Conservation (phyloP, 306 rosid genomes). For the Rosa multiflora region DNA sequence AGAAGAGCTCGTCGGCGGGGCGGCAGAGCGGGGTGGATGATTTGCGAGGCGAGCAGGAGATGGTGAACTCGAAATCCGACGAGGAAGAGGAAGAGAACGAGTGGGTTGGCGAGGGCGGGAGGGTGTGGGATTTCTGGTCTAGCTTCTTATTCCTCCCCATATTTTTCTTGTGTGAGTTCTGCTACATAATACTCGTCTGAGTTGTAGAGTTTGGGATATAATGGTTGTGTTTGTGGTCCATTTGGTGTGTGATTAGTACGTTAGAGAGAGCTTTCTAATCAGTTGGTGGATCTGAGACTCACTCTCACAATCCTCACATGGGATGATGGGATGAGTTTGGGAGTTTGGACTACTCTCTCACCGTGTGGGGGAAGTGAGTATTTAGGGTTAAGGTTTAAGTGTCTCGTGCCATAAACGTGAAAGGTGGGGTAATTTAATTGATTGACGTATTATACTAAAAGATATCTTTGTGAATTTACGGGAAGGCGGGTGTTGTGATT, state of each 20-base stretch:
- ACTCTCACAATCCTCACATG: conserved; percentile 31
- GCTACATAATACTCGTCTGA: background rate
- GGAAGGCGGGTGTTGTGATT: background rate
- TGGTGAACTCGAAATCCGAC: conserved; percentile 83
- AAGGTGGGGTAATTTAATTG: conserved; percentile 26
- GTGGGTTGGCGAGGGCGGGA: conserved; percentile 75
- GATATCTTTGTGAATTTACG: background rate
- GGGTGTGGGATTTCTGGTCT: conserved; percentile 49
- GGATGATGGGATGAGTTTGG: conserved; percentile 21
- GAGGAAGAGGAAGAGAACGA: conserved; percentile 81
- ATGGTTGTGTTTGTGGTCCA: background rate
- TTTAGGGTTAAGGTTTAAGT: conserved; percentile 8
- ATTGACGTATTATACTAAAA: background rate
- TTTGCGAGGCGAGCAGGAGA: conserved; percentile 71
- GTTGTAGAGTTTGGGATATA: conserved; percentile 8
- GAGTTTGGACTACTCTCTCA: background rate
- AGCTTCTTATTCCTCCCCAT: conserved; percentile 39
- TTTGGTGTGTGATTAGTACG: background rate
- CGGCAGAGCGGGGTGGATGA: conserved; percentile 69
- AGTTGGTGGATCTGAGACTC: conserved; percentile 11
- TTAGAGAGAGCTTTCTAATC: background rate
- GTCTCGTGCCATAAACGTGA: conserved; percentile 64
- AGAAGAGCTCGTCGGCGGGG: conserved; percentile 93
- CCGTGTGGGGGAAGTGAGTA: background rate
- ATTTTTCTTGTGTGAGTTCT: background rate